Evolutionary conservation across 2,329 filamentous ascomycete species (phyloP).

Genomic region (Macroventuria anomochaeta): DNA sequence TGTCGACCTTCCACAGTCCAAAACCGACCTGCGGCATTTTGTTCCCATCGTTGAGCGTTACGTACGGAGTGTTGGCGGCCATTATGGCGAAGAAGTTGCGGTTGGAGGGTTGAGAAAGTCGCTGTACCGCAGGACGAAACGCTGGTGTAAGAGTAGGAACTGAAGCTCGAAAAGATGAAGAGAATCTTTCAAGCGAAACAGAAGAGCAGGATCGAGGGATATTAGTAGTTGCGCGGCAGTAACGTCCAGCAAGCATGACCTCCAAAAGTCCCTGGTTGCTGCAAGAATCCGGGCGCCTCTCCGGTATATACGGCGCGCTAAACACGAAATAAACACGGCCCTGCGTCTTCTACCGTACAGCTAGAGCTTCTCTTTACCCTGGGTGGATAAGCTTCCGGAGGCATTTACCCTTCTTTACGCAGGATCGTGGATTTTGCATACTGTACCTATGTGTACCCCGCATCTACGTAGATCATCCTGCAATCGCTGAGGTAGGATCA

Average conservation of each 20-base stretch:
- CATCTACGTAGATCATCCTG: conserved; percentile 4
- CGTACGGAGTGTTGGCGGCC: conserved; percentile 35
- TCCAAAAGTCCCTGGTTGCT: conserved; percentile 22
- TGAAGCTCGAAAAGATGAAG: conserved; percentile 16
- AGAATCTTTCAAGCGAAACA: conserved; percentile 2
- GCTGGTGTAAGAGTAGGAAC: conserved; percentile 11
- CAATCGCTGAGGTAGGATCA: neutral
- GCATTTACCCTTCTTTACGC: conserved; percentile 30
- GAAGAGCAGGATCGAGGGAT: conserved; percentile 24
- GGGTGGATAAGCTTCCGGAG: conserved; percentile 22
- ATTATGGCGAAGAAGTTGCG: conserved; percentile 32
- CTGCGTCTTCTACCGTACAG: conserved; percentile 32
- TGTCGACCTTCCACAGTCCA: conserved; percentile 84
- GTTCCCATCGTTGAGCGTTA: conserved; percentile 56
- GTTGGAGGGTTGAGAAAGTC: conserved; percentile 1
- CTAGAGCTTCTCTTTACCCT: conserved; percentile 23
- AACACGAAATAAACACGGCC: conserved; percentile 29
- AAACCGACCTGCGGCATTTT: conserved; percentile 80
- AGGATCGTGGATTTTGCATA: neutral
- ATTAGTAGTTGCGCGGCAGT: conserved; percentile 34
- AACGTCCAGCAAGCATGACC: conserved; percentile 29
- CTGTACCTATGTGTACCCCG: conserved; percentile 9
- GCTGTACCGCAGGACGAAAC: conserved; percentile 11
- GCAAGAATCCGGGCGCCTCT: conserved; percentile 21
- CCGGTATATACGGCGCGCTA: conserved; percentile 33